Base-by-base conservation (phyloP, 2,329 filamentous ascomycete genomes). In the Cytospora leucostoma region DNA sequence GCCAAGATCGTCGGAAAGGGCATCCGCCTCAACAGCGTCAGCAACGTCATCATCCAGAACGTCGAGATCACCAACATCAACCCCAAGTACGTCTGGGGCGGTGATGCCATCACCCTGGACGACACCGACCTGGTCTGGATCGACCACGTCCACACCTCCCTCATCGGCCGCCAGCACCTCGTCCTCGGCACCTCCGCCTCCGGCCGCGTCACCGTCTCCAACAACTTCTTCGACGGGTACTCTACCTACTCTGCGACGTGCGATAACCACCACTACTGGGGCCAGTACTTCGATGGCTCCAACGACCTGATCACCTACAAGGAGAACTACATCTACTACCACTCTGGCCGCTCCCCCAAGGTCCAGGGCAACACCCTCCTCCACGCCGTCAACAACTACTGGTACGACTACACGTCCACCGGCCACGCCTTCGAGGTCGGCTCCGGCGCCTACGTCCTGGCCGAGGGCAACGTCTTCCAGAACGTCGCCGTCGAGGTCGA, bases 351-450 rank as follows among this genome's bases (percentile, higher is more conserved):
- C 61, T 75, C 76, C 17, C 85, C 84, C 69, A 86, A 87, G 77
- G 76, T 87, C 27, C 78, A 77, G 21, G 82, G 82, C 72, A 84
- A 84, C 61, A 78, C 85, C 58, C 75, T 78, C 17, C 74, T 87
- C 61, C 85, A 88, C 74, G 82, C 81, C 52, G 82, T 85, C 72
- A 87, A 86, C 82, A 87, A 87, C 79, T 85, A 83, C 80, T 86
- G 79, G 76, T 78, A 83, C 71, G 77, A 80, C 70, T 82, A 80
- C 74, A 52, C 32, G 4, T 38, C 19, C 8, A 71, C 73, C 34
- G 80, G 80, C 60, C 85, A 87, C 74, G 81, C 82, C 19, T 86
- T 87, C 71, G 85, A 85, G 74, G 73, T 79, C 59, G 75, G 77
- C 60, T 54, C 70, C 5, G 78, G 78, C 40, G 75, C 69, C 61